Evolutionary conservation across 331 rosid species (phyloP).

Genomic region (Dryas integrifolia): DNA sequence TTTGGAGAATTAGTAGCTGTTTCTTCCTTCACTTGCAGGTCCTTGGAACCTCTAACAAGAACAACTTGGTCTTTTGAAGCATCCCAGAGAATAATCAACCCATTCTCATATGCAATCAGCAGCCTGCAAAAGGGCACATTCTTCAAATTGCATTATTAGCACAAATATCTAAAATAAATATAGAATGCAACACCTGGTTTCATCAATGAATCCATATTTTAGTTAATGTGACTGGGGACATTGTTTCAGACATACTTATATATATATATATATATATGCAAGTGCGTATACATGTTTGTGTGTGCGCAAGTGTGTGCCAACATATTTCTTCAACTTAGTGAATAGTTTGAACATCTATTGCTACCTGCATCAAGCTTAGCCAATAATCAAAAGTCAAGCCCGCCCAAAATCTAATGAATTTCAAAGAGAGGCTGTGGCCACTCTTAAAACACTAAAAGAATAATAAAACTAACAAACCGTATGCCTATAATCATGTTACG

Average conservation of each 20-base stretch:
- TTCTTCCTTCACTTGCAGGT: slow-evolving; percentile 48
- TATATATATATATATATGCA: neutral
- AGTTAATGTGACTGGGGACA: neutral
- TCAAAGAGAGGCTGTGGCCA: neutral
- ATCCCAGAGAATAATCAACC: slow-evolving; percentile 81
- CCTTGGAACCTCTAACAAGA: slow-evolving; percentile 62
- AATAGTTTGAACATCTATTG: neutral
- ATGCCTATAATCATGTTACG: neutral
- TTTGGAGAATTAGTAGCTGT: slow-evolving; percentile 34
- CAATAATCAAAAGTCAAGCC: neutral
- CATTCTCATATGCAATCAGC: slow-evolving; percentile 79
- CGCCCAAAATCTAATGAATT: neutral
- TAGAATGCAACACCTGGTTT: neutral
- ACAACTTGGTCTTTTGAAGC: slow-evolving; percentile 69
- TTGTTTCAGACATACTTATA: neutral
- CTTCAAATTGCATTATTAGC: neutral
- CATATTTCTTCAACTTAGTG: neutral
- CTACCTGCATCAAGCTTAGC: neutral
- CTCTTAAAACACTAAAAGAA: neutral
- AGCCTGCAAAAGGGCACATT: slow-evolving; percentile 54
- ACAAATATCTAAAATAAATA: neutral
- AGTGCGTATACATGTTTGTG: neutral
- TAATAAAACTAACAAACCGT: neutral
- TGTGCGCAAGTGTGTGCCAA: slow-evolving; percentile 1
- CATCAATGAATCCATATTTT: neutral